A percentile compares a stretch with the other conserved stretches of the same genome.
These are phyloP conservation scores for Umbilicus rupestris DNA, from an alignment of 164 flowering plant genomes.

Conservation along the genomic window DNA sequence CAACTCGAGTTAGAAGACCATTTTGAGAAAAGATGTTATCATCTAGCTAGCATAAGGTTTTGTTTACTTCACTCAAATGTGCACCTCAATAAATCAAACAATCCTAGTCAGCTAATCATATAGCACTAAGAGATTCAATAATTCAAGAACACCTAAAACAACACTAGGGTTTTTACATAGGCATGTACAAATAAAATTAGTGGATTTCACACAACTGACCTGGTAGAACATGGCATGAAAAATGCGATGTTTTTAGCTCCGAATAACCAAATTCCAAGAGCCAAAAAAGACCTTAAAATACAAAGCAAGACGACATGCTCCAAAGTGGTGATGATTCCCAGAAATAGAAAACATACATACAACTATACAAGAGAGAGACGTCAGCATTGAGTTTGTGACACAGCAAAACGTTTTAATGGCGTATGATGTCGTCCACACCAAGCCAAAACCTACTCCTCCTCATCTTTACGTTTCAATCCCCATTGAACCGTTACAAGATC, in stretches of 20 bases:
- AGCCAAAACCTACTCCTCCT: not conserved
- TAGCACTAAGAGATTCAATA: no score
- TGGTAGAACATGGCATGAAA: no score
- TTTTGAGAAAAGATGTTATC: not conserved
- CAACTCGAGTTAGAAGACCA: not conserved
- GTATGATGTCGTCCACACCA: not conserved
- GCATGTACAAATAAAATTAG: no score
- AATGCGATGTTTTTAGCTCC: no score
- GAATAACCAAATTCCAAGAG: not conserved
- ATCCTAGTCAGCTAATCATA: not conserved
- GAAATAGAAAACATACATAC: no score
- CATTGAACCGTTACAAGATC: not conserved
- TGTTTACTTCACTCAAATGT: not conserved
- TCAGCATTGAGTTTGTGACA: not conserved
- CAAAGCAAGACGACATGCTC: no score
- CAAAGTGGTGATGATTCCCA: no score
- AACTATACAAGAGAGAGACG: no score
- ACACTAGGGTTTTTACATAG: no score
- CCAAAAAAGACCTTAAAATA: no score
- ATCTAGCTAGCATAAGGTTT: not conserved
- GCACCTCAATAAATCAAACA: not conserved
- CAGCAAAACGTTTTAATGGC: slow-evolving; percentile 1
- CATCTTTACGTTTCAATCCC: not conserved
- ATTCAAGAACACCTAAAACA: no score
- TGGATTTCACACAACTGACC: no score